phyloP scores from a whole-genome alignment of 2,329 filamentous ascomycete genomes.

The Podosphaera aphanis region DNA sequence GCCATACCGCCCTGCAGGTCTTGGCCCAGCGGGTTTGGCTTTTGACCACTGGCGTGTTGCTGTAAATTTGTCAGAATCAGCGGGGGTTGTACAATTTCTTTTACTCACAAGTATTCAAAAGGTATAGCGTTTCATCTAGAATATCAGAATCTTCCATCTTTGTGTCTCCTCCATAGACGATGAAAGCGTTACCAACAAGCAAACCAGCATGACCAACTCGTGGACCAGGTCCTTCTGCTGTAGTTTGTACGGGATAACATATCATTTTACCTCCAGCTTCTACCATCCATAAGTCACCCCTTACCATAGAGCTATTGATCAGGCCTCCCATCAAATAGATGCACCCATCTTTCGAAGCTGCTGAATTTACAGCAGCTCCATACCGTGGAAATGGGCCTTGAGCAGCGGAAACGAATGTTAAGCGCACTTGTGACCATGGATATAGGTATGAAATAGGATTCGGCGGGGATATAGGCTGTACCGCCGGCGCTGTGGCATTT shows the following conservation, averaged over 20 bases:
- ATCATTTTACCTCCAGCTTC: conserved; percentile 71
- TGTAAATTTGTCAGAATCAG: conserved; percentile 19
- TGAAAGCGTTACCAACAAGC: conserved; percentile 92
- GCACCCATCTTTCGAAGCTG: conserved; percentile 85
- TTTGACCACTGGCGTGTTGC: conserved; percentile 96
- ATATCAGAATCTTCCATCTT: conserved; percentile 85
- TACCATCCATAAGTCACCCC: conserved; percentile 94
- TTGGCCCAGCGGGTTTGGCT: conserved; percentile 63
- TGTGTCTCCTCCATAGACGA: conserved; percentile 94
- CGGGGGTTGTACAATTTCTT: background rate
- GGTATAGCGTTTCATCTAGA: conserved; percentile 83
- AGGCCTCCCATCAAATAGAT: conserved; percentile 95
- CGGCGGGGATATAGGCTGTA: conserved; percentile 13
- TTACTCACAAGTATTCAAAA: conserved; percentile 87
- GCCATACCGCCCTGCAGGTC: conserved; percentile 78
- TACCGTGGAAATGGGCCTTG: conserved; percentile 86
- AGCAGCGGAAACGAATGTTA: conserved; percentile 65
- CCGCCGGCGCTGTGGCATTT: conserved; percentile 22
- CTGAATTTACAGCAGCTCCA: conserved; percentile 81
- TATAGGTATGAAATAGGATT: conserved; percentile 63
- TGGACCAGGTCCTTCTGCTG: conserved; percentile 80
- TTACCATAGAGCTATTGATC: conserved; percentile 84
- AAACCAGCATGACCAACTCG: conserved; percentile 85
- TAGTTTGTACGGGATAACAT: conserved; percentile 79
- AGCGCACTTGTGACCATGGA: conserved; percentile 77